A percentile compares a stretch with the other conserved stretches of the same genome.
These are phyloP conservation scores for Flaveria floridana DNA, from an alignment of 140 eudicot species.

Conservation along the genomic window DNA sequence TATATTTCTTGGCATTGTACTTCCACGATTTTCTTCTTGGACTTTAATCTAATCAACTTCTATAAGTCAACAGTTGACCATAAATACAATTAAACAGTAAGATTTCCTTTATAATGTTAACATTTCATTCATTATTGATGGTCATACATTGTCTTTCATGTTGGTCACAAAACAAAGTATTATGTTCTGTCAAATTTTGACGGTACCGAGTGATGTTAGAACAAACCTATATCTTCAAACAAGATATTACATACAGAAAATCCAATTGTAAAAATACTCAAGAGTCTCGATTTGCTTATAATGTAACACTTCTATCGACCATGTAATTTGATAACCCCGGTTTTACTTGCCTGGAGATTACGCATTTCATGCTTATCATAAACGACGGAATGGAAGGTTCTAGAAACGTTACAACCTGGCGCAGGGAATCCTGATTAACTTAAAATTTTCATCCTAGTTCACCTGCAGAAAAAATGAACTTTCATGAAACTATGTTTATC, in stretches of 20 bases:
- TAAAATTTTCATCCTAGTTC: conserved; percentile 15
- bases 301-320: conserved; percentile 25
- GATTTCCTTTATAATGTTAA: neutral
- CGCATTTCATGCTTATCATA: conserved; percentile 15
- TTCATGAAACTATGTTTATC: neutral
- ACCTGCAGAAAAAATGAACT: conserved; percentile 26
- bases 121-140: conserved; percentile 3
- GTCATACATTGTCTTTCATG: conserved; percentile 6
- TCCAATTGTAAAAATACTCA: conserved; percentile 27
- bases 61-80: conserved; percentile 1
- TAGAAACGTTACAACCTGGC: conserved; percentile 33
- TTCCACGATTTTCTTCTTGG: neutral
- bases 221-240: conserved; percentile 2
- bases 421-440: neutral
- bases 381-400: conserved; percentile 13
- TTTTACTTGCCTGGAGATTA: conserved; percentile 12
- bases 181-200: neutral
- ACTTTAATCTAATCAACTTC: neutral
- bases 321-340: conserved; percentile 14
- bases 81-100: neutral
- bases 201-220: neutral
- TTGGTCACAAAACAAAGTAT: conserved; percentile 12
- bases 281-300: conserved; percentile 21
- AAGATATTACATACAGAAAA: conserved; percentile 37
- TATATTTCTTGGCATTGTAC: neutral